Evolutionary conservation across 352 stramenopile genomes (phyloP), one percentile per base, ranked within the genome.

Genomic region (Thalassiosira allenii): DNA sequence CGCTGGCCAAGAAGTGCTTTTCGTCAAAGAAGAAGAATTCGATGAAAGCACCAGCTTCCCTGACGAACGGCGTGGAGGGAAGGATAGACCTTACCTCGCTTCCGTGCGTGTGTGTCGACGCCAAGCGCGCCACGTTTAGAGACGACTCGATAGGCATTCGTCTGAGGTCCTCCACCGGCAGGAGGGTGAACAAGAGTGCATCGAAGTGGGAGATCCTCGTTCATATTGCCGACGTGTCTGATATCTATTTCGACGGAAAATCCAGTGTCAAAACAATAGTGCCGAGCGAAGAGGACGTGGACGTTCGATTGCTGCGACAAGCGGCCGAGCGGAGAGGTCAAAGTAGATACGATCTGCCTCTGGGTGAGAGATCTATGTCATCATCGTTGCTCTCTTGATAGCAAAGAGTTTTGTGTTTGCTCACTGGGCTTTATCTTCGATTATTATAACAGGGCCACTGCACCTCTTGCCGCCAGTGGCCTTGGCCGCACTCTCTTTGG

Each of bases 141-240:
- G 90, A 95, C 67, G 90, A 94, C 76, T 76, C 83, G 23, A 84
- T 94, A 74, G 89, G 90, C 9, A 77, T 94, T 63, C 69, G 87
- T 56, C 68, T 79, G 29, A 69, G 89, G 61, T 79, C 83, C 11
- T 78, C 65, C 4, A 93, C 88, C 1, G 84, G 88, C 29, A 74
- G 88, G 41, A 86, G 83, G 68, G 81, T 91, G 6, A 72, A 83
- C 11, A 69, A 71, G 5, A 51, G 72, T 25, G 84, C 77, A 54
- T 89, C 80, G 3, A 89, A 93, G 77, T 94, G 83, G 84, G 90
- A 94, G 73, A 62, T 94, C 51, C 68, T 94, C 25, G 51, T 94
- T 34, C 83, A 92, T 72, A 89, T 93, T 67, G 67, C 83, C n/a
- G 87, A 94, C 70, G 83, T 93, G 52, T 92, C 87, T 6, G 83